Percentiles rank a stretch among this genome's conserved stretches.
These are phyloP conservation scores for Hanseniaspora gamundiae DNA, from an alignment of 1,139 yeast genomes.

Conservation along the genomic window DNA sequence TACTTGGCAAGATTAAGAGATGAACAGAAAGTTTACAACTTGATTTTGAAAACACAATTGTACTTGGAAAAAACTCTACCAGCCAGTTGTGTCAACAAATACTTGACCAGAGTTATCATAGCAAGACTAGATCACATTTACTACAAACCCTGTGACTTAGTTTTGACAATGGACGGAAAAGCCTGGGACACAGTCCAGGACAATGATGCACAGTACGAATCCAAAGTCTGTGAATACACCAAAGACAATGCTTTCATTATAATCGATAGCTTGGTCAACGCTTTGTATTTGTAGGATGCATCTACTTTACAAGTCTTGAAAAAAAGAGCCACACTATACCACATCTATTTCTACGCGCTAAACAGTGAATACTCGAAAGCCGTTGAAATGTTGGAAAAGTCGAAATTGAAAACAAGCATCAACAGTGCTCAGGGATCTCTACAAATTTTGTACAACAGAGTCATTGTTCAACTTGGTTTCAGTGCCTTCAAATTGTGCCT, in stretches of 20 bases:
- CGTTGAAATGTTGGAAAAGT: constrained; percentile 66
- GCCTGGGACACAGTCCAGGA: constrained; percentile 42
- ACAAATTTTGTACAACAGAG: constrained; percentile 90
- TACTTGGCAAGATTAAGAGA: constrained; percentile 85
- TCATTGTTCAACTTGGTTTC: constrained; percentile 88
- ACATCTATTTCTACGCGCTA: constrained; percentile 84
- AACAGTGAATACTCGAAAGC: constrained; percentile 76
- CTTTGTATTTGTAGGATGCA: constrained; percentile 47
- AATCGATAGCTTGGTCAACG: constrained; percentile 52
- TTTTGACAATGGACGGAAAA: constrained; percentile 51
- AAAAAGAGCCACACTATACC: constrained; percentile 74
- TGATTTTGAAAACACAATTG: constrained; percentile 74
- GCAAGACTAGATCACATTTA: constrained; percentile 89
- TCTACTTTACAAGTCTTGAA: constrained; percentile 47
- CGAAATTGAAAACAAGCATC: constrained; percentile 73
- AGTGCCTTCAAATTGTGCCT: constrained; percentile 90
- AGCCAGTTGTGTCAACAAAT: constrained; percentile 39
- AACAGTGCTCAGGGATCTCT: constrained; percentile 74
- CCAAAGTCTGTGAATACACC: constrained; percentile 14
- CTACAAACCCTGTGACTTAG: constrained; percentile 77
- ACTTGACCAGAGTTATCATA: constrained; percentile 62
- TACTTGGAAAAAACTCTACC: constrained; percentile 62
- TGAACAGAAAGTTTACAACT: constrained; percentile 63
- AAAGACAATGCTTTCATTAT: constrained; percentile 38
- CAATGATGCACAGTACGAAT: constrained; percentile 12